Evolutionary conservation across 208 protist genomes (phyloP).

Genomic region (Lotmaria passim): DNA sequence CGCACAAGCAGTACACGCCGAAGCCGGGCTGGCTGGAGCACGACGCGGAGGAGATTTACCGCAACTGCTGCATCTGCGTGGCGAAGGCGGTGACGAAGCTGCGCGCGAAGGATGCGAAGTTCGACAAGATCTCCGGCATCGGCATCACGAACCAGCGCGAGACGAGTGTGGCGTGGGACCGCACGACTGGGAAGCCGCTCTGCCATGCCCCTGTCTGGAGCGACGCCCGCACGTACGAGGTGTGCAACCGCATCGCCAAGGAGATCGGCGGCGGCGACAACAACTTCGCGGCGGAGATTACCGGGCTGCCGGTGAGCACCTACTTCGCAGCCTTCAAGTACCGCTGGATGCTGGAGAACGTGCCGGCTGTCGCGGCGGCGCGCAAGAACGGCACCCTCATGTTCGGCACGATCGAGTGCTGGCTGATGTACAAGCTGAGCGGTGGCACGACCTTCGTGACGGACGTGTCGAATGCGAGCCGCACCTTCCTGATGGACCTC

Average conservation of each 20-base stretch:
- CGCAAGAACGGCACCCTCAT: slow-evolving; percentile 61
- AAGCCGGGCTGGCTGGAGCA: slow-evolving; percentile 96
- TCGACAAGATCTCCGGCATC: slow-evolving; percentile 59
- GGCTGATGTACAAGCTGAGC: slow-evolving; percentile 97
- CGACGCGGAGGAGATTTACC: slow-evolving; percentile 94
- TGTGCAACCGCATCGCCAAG: slow-evolving; percentile 45
- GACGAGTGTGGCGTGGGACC: slow-evolving; percentile 98
- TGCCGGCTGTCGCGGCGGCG: slow-evolving; percentile 78
- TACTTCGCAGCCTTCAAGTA: slow-evolving; percentile 99
- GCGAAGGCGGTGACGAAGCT: slow-evolving; percentile 51
- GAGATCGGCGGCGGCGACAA: slow-evolving; percentile 49
- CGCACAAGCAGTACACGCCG: slow-evolving; percentile 81
- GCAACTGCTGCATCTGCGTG: slow-evolving; percentile 77
- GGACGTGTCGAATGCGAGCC: slow-evolving; percentile 97
- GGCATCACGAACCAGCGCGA: slow-evolving; percentile 99
- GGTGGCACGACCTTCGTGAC: slow-evolving; percentile 87
- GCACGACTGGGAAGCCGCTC: slow-evolving; percentile 92
- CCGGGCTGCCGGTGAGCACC: slow-evolving; percentile 94
- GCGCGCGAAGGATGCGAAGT: slow-evolving; percentile 43
- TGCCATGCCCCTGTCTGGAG: slow-evolving; percentile 96
- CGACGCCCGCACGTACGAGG: slow-evolving; percentile 75
- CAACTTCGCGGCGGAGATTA: slow-evolving; percentile 50
- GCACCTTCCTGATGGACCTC: slow-evolving; percentile 98
- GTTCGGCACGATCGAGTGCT: slow-evolving; percentile 98
- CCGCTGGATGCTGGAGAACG: slow-evolving; percentile 97